These are phyloP conservation scores for Daldinia caldariorum DNA, from an alignment of 495 filamentous ascomycete genomes.

Conservation along the genomic window DNA sequence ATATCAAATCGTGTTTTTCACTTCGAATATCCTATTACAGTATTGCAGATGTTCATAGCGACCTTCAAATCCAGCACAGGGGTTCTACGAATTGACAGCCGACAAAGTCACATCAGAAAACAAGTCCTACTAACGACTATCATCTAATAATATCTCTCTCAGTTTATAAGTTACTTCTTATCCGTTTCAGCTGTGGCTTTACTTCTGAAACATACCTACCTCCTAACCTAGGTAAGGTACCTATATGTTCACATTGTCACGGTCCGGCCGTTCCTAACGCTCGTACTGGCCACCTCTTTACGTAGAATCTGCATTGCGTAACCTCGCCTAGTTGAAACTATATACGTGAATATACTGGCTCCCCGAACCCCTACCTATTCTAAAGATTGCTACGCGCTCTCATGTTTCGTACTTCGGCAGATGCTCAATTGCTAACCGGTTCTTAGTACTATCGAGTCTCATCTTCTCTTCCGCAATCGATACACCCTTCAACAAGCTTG, in stretches of 20 bases:
- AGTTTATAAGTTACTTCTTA: constrained; percentile 6
- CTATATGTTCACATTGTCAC: constrained; percentile 8
- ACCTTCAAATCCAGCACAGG: not conserved
- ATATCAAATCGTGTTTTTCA: not conserved
- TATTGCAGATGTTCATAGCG: not conserved
- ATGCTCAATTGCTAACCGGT: constrained; percentile 22
- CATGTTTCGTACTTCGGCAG: constrained; percentile 20
- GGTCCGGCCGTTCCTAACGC: not conserved
- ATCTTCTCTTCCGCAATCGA: not conserved
- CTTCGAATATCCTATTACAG: not conserved
- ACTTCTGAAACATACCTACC: not conserved
- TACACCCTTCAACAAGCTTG: not conserved
- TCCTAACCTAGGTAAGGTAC: not conserved
- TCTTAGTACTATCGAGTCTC: no score
- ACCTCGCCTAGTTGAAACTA: constrained; percentile 17
- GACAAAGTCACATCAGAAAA: constrained; percentile 20
- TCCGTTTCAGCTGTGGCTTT: constrained; percentile 34
- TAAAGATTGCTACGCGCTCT: constrained; percentile 2
- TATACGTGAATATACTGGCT: constrained; percentile 29
- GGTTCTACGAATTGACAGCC: constrained; percentile 6
- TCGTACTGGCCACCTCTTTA: constrained; percentile 26
- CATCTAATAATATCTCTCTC: constrained; percentile 34
- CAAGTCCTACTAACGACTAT: not conserved
- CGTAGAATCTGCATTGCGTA: constrained; percentile 14
- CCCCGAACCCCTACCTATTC: constrained; percentile 12